A percentile compares a stretch with the other conserved stretches of the same genome.
phyloP scores from a whole-genome alignment of 495 filamentous ascomycete genomes.

The Penicillium angulare region DNA sequence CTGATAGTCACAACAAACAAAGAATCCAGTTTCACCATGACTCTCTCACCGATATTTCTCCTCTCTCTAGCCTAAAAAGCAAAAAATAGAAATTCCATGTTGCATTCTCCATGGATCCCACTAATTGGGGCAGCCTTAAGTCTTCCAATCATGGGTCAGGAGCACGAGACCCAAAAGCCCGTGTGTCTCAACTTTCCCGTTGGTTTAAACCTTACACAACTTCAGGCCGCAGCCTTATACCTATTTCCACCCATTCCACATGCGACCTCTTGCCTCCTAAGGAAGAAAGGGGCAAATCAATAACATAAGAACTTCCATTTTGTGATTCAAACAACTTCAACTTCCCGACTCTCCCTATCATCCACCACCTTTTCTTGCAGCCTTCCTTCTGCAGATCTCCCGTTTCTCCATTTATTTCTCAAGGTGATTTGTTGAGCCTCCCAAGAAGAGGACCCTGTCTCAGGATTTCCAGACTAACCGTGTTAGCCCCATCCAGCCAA shows the following conservation, averaged over 20 bases:
- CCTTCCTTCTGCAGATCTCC: constrained; percentile 8
- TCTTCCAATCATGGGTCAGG: constrained; percentile 37
- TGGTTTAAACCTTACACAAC: constrained; percentile 2
- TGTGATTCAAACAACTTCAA: too few relatives aligned
- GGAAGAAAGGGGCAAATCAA: neutral
- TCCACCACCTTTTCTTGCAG: neutral
- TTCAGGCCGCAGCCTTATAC: neutral
- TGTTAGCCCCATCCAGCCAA: neutral
- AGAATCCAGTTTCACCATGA: too few relatives aligned
- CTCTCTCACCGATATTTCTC: too few relatives aligned
- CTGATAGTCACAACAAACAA: too few relatives aligned
- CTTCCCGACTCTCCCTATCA: neutral
- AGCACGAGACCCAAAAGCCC: constrained; percentile 38
- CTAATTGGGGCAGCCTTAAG: neutral
- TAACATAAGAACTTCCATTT: too few relatives aligned
- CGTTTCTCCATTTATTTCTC: constrained; percentile 6
- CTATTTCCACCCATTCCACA: too few relatives aligned
- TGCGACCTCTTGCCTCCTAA: constrained; percentile 6
- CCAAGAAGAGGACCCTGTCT: constrained; percentile 5
- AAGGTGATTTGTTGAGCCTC: constrained; percentile 1
- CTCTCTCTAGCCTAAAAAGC: too few relatives aligned
- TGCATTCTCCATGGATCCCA: neutral
- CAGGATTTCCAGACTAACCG: constrained; percentile 1
- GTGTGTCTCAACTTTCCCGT: constrained; percentile 12
- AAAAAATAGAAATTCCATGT: neutral